A percentile compares a stretch with the other conserved stretches of the same genome.
phyloP scores from a whole-genome alignment of 306 rosid genomes.

The Alnus rubra region DNA sequence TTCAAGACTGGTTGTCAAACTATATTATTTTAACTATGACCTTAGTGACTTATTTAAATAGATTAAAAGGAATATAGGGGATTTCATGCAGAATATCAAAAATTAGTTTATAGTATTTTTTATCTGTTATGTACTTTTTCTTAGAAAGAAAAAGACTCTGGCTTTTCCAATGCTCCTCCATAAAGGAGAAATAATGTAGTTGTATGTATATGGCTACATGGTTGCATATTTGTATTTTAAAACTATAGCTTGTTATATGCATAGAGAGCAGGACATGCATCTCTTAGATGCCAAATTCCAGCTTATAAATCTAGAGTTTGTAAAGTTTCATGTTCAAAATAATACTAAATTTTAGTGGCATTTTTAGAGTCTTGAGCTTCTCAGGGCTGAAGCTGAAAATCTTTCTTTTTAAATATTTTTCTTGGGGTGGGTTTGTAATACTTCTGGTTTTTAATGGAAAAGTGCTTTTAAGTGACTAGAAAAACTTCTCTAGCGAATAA shows the following conservation, averaged over 20 bases:
- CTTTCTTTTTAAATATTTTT: not conserved
- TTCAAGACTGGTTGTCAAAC: no score
- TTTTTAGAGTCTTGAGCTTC: not conserved
- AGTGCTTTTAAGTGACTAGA: not conserved
- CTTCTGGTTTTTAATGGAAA: not conserved
- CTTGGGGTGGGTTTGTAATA: not conserved
- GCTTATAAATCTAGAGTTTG: not conserved
- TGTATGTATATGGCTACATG: not conserved
- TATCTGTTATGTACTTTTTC: not conserved
- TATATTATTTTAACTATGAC: not conserved
- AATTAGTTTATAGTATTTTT: no score
- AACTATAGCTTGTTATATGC: not conserved
- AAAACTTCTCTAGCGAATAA: no score
- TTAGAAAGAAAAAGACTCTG: not conserved
- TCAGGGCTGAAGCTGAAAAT: conserved; percentile 3
- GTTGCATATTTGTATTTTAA: not conserved
- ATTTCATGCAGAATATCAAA: not conserved
- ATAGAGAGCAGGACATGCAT: not conserved
- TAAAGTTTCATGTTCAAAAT: not conserved
- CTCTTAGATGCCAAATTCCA: not conserved
- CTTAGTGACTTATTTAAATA: no score
- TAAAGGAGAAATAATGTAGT: not conserved
- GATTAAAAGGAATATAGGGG: not conserved
- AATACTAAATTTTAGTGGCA: not conserved
- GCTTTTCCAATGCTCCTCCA: not conserved